Evolutionary conservation across 768 basidiomycete genomes (phyloP).

Genomic region (Clavulina sp.): DNA sequence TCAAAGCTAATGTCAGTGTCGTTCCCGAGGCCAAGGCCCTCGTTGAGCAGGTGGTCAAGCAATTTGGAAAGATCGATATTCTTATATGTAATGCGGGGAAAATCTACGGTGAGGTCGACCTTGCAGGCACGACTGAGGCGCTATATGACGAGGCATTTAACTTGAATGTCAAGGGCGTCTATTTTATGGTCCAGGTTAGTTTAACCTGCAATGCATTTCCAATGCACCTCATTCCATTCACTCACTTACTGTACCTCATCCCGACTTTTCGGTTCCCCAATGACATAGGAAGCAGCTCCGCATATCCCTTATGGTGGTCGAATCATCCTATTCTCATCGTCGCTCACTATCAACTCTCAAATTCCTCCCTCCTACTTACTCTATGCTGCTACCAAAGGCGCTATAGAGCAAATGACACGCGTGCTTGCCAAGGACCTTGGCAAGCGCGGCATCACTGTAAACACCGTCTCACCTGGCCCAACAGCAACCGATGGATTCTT

Average conservation of each 20-base stretch:
- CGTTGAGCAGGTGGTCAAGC: slow-evolving; percentile 30
- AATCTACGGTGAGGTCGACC: too few species aligned
- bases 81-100: slow-evolving; percentile 41
- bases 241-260: not conserved
- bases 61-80: slow-evolving; percentile 38
- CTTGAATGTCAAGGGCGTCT: slow-evolving; percentile 40
- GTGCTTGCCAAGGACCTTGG: slow-evolving; percentile 45
- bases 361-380: slow-evolving; percentile 32
- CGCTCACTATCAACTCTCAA: slow-evolving; percentile 27
- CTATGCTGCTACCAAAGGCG: slow-evolving; percentile 29
- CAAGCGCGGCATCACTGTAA: slow-evolving; percentile 34
- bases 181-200: slow-evolving; percentile 32
- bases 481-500: slow-evolving; percentile 40
- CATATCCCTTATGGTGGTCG: slow-evolving; percentile 21
- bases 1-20: slow-evolving; percentile 34
- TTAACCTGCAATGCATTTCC: not conserved
- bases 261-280: not conserved
- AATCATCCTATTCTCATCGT: slow-evolving; percentile 40
- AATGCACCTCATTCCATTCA: too few species aligned
- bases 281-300: not conserved
- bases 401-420: slow-evolving; percentile 39
- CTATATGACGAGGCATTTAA: slow-evolving; percentile 34
- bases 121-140: slow-evolving; percentile 32
- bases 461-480: slow-evolving; percentile 38
- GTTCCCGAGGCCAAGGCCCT: slow-evolving; percentile 30